Evolutionary conservation across 768 basidiomycete genomes (phyloP).

Genomic region (Lepiota subincarnata): DNA sequence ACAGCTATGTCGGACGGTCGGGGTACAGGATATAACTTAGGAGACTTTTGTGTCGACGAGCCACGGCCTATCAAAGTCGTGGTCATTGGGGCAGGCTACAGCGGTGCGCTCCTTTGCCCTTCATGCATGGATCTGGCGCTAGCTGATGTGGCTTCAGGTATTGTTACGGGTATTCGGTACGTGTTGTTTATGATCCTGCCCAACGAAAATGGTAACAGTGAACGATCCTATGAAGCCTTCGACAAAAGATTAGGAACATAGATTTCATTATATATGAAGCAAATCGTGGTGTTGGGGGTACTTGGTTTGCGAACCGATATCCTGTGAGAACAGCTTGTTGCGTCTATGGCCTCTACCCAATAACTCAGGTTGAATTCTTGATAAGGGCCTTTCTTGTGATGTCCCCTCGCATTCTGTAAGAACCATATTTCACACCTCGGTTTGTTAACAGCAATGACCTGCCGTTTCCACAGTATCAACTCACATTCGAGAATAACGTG

Average conservation of each 20-base stretch:
- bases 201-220: background rate
- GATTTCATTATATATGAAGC: conserved; percentile 58
- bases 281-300: conserved; percentile 54
- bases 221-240: conserved; percentile 31
- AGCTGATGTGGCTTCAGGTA: conserved; percentile 25
- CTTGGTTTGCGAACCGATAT: conserved; percentile 56
- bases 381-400: conserved; percentile 56
- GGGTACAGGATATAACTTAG: conserved; percentile 18
- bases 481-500: conserved; percentile 53
- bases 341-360: background rate
- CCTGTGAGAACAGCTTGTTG: conserved; percentile 31
- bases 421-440: conserved; percentile 4
- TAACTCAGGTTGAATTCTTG: conserved; percentile 1
- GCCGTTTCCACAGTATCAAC: conserved; percentile 43
- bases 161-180: conserved; percentile 54
- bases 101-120: conserved; percentile 31
- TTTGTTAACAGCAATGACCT: background rate
- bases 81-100: conserved; percentile 56
- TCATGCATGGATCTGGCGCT: background rate
- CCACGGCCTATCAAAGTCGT: conserved; percentile 50
- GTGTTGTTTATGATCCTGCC: background rate
- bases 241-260: conserved; percentile 49
- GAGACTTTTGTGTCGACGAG: conserved; percentile 49
- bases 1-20: too few relatives aligned
- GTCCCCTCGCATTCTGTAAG: conserved; percentile 53